phyloP scores from a whole-genome alignment of 169 alveolate species.

The Plasmodium gonderi region DNA sequence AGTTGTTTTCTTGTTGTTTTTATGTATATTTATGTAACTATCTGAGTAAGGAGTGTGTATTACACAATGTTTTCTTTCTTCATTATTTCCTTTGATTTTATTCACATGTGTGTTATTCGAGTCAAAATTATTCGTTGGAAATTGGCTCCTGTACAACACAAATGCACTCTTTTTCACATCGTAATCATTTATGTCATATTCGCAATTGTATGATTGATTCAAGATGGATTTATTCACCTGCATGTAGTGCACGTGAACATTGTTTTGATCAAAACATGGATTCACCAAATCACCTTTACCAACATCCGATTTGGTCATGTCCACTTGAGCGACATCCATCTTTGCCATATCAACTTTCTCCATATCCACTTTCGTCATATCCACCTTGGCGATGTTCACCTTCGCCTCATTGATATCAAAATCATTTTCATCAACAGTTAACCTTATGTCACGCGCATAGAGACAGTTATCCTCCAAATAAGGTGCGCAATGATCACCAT shows the following conservation, averaged over 20 bases:
- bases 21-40: slow-evolving; percentile 9
- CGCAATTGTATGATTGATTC: neutral
- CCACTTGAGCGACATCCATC: neutral
- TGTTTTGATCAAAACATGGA: neutral
- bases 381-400: neutral
- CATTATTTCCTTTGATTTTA: slow-evolving; percentile 5
- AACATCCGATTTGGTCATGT: neutral
- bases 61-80: slow-evolving; percentile 5
- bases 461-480: neutral
- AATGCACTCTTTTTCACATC: neutral
- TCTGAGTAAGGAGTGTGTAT: slow-evolving; percentile 11
- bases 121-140: neutral
- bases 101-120: slow-evolving; percentile 27
- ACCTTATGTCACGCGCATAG: slow-evolving; percentile 10
- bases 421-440: neutral
- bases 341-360: neutral
- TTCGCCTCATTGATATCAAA: neutral
- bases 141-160: neutral
- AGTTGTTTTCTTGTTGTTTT: slow-evolving; percentile 23
- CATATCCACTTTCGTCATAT: neutral
- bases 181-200: neutral
- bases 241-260: neutral
- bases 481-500: slow-evolving; percentile 2
- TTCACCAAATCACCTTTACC: neutral
- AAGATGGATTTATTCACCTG: neutral